Base-by-base conservation (phyloP, 352 stramenopile species). In the Globisporangium ultimum region DNA sequence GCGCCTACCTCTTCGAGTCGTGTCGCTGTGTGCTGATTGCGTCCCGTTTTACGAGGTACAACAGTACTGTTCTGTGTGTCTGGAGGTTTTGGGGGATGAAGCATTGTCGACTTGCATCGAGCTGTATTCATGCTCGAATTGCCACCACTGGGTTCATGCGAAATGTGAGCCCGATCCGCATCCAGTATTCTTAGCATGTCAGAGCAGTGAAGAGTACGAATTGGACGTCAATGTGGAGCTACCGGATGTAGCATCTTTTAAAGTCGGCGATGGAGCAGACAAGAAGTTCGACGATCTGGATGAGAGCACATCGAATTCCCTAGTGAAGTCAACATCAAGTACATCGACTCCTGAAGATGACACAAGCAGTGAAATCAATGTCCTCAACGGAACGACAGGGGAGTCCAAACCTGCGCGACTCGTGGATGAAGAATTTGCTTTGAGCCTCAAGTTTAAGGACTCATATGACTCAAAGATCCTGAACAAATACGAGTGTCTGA, bases 401-500 rank as follows among this genome's bases (percentile, higher is more conserved):
- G 58, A 61, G 7, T 61, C 55, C 21, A 91, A 89, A 53, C 68
- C 74, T 9, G 69, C 77, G 10, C 79, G 78, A 18, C 63, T 82
- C 13, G 46, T 77, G 17, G 86, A 95, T 58, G 87, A 96, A 67
- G 77, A 78, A 17, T 72, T 78, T 28, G 78, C 87, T 7, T 72
- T 69, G 18, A 64, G 60, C 1, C 57, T 96, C 34, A 72, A 53
- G 15, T 96, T 96, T 76, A 71, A 71, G 47, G 41, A 71, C 12
- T 54, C 62, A 1, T 95, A 95, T 51, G 80, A 95, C 53, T 66
- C 81, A 0, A 86, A 87, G 28, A 54, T 77, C 0, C 43, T 93
- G 32, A 71, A 93, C 60, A 89, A 93, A 47, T 96, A 93, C 48
- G 84, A 96, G 63, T 96, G 87, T 58, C 53, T 86, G n/a, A 85